Conservation (phyloP, 2,329 filamentous ascomycete genomes). For the Thielaviopsis populi region DNA sequence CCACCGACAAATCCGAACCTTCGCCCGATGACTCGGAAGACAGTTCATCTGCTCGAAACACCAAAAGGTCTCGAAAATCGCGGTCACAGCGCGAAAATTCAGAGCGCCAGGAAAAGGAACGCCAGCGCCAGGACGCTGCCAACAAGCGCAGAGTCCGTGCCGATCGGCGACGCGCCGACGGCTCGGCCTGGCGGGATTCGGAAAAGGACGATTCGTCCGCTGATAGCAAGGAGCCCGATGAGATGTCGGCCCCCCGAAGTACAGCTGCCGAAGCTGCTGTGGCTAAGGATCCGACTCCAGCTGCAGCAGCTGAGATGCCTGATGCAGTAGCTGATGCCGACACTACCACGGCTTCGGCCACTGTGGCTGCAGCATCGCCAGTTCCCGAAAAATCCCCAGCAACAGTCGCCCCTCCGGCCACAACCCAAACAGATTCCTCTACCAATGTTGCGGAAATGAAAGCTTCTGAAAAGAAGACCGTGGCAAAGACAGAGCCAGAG, state of each 20-base stretch:
- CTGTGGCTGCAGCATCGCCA: background rate
- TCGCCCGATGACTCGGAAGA: conserved; percentile 58
- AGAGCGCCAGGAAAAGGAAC: conserved; percentile 60
- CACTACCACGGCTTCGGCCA: background rate
- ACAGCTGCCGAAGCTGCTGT: background rate
- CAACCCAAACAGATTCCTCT: background rate
- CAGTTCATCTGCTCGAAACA: conserved; percentile 36
- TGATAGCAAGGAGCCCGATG: conserved; percentile 21
- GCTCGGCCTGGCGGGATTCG: conserved; percentile 32
- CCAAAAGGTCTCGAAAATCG: conserved; percentile 46
- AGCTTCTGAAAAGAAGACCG: background rate
- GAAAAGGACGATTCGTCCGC: conserved; percentile 24
- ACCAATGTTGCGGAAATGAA: background rate
- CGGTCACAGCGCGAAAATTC: conserved; percentile 48
- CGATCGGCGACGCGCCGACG: conserved; percentile 67
- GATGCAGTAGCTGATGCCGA: background rate
- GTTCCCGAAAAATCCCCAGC: background rate
- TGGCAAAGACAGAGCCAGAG: background rate
- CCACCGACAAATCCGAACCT: conserved; percentile 33
- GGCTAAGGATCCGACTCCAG: background rate
- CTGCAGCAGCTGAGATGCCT: background rate
- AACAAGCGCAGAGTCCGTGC: conserved; percentile 69
- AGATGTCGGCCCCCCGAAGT: background rate
- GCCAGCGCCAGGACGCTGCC: conserved; percentile 56
- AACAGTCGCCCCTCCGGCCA: background rate